Base-by-base conservation (phyloP, 1,139 yeast species). In the Candida anutae region DNA sequence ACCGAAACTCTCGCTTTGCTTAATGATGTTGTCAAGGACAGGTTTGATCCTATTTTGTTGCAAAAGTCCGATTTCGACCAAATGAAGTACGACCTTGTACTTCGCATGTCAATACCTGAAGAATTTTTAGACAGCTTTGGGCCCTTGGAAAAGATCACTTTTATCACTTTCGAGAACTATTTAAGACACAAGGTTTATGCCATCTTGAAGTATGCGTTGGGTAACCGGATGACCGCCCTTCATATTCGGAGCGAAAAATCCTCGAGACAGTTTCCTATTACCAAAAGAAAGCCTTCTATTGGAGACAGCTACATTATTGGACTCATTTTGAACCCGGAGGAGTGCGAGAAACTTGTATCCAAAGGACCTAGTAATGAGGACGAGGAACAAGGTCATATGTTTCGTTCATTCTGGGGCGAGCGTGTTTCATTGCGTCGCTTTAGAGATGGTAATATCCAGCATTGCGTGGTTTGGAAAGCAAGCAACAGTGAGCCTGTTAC, bases 361-460 rank as follows among this genome's bases (percentile, higher is more conserved):
- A 81, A 74, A 44, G 98, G 97, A 2, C 96, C 97, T 3, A 72
- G 71, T 31, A 72, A 74, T 28, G 74, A 72, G 27, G 74, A 69
- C 24, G 65, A 62, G 17, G 77, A 73, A 26, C 77, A 69, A 18
- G 76, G 79, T 5, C 50, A 62, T 6, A 65, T 69, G 31, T 90
- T 93, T 58, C 73, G 84, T 41, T 62, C 74, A 4, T 88, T 90
- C 48, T 93, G 98, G 99, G 97, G 97, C 3, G 50, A 70, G 10
- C 78, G 74, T 42, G 77, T 94, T 1, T 85, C 94, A 11, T 64
- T 90, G 34, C 75, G 99, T 60, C 73, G 94, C 49, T 93, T 88
- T 58, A 80, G 78, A 48, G 95, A 88, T 52, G 97, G 97, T 18
- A 64, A 79, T 3, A 85, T 93, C 36, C 77, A 75, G 37, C 93